phyloP scores from a whole-genome alignment of 345 rosid species.

The Salix brachista region DNA sequence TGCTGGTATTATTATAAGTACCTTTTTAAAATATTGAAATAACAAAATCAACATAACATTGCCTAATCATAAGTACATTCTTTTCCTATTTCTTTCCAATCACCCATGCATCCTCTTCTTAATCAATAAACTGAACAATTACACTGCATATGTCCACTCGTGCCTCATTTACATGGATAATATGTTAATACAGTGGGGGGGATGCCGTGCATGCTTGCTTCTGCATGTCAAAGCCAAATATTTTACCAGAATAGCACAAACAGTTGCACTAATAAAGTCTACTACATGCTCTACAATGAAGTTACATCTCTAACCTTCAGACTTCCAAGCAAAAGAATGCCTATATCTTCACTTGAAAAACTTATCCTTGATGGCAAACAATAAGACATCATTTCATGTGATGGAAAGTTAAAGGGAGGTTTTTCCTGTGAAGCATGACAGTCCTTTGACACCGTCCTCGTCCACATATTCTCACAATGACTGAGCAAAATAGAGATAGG shows the following conservation, averaged over 20 bases:
- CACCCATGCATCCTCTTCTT: too few species aligned
- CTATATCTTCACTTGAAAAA: constrained; percentile 49
- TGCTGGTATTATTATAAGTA: too few species aligned
- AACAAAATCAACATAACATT: too few species aligned
- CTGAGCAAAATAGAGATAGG: constrained; percentile 61
- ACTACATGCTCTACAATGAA: neutral
- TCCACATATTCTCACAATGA: constrained; percentile 51
- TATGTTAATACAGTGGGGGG: too few species aligned
- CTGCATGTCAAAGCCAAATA: constrained; percentile 1
- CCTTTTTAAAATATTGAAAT: too few species aligned
- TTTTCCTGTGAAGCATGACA: constrained; percentile 8
- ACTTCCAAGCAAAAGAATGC: constrained; percentile 59
- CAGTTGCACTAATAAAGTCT: neutral
- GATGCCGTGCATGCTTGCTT: neutral
- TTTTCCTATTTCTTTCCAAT: too few species aligned
- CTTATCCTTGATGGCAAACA: constrained; percentile 42
- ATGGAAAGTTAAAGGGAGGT: constrained; percentile 16
- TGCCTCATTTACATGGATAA: neutral
- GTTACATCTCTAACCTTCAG: constrained; percentile 52
- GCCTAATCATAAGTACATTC: too few species aligned
- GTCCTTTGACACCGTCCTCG: constrained; percentile 23
- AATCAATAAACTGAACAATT: too few species aligned
- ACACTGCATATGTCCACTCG: too few species aligned
- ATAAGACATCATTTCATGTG: constrained; percentile 26
- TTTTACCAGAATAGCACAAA: neutral